Evolutionary conservation across 2,329 filamentous ascomycete genomes (phyloP), one percentile per base, ranked within the genome.

Genomic region (Neonectria magnoliae): DNA sequence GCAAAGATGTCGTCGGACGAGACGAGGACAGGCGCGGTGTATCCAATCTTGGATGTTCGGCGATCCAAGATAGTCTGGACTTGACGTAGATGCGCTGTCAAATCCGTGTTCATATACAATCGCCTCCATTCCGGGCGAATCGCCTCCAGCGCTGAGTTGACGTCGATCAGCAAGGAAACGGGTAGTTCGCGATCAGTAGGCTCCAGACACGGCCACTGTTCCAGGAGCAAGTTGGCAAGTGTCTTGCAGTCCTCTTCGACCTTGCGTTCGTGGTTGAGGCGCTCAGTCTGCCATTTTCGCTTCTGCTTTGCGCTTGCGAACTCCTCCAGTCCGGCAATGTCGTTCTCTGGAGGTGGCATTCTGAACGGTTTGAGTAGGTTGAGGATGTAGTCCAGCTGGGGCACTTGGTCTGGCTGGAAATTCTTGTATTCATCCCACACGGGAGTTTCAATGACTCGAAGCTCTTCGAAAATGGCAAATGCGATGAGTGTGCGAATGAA

Each of bases 61-160:
- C 51, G 65, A 27, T 74, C 61, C 27, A 73, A 62, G n/a, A 73
- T 58, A 8, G 31, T 14, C 42, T 73, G 71, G 1, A 74, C 67
- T 2, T 47, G 25, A 25, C 66, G 50, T 13, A 73, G 41, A 16
- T 73, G 68, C 9, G 65, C 62, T 7, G 65, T 57, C 16, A 73
- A 29, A 29, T 73, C 70, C 47, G 60, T 60, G 22, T 73, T 73
- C 59, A 65, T 68, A 29, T 61, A 73, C 5, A 73, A 41, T 2
- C 71, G 68, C 47, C 55, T 73, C 71, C 71, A 75, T 61, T 75
- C 72, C 13, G 72, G 62, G 3, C 72, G 65, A 11, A 75, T 68
- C 6, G 64, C 67, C 22, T 71, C 67, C 53, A 75, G 47, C 5
- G 71, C 73, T 27, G 62, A 50, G 7, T 58, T 66, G 2, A 75